A percentile compares a stretch with the other conserved stretches of the same genome.
Evolutionary conservation across 148 eudicot species (phyloP).

Genomic region (Cornus kousa): DNA sequence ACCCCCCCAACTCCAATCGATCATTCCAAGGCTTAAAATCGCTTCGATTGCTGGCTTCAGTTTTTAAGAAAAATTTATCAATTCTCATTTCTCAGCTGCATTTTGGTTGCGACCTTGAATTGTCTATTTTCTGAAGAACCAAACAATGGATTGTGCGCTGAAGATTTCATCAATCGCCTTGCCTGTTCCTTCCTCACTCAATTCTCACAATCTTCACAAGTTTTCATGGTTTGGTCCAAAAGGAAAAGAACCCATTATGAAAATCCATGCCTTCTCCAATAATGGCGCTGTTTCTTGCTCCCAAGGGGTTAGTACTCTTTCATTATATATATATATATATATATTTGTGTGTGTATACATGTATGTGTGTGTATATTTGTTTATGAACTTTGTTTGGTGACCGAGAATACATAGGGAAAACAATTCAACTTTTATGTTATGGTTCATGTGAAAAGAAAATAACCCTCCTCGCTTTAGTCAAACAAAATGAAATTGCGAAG

Average conservation of each 20-base stretch:
- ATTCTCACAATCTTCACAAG: not conserved
- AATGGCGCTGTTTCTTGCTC: slow-evolving; percentile 3
- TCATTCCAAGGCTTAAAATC: not conserved
- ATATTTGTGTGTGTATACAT: too few relatives aligned
- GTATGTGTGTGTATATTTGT: too few relatives aligned
- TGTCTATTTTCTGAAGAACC: not conserved
- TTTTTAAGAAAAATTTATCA: not conserved
- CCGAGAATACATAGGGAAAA: not conserved
- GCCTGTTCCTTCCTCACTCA: not conserved
- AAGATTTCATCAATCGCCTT: not conserved
- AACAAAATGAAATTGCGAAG: too few relatives aligned
- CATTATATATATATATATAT: too few relatives aligned
- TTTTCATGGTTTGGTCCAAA: not conserved
- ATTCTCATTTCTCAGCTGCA: not conserved
- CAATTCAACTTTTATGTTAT: too few relatives aligned
- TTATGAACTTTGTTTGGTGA: not conserved
- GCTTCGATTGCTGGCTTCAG: not conserved
- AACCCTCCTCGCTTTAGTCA: too few relatives aligned
- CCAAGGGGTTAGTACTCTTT: not conserved
- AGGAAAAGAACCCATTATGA: not conserved
- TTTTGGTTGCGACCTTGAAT: not conserved
- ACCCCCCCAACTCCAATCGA: not conserved
- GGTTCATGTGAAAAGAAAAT: not conserved
- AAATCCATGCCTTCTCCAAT: not conserved
- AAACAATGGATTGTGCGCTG: not conserved